A percentile compares a stretch with the other conserved stretches of the same genome.
phyloP scores from a whole-genome alignment of 2,329 filamentous ascomycete species.

The Hymenoscyphus linearis region DNA sequence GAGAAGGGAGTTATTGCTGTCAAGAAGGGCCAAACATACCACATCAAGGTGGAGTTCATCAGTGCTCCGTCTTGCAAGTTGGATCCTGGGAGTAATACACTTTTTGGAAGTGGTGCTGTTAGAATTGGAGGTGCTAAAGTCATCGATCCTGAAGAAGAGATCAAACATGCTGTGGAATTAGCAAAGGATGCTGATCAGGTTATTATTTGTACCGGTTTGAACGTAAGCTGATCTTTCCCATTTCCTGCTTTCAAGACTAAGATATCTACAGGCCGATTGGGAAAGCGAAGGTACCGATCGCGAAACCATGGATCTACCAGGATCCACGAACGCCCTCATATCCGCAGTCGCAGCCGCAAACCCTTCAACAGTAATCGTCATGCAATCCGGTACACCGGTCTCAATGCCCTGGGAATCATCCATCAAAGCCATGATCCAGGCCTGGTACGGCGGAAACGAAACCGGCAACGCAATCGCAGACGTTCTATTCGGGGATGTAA shows the following conservation, averaged over 20 bases:
- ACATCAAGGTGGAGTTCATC: constrained; percentile 40
- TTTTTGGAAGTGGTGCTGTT: constrained; percentile 55
- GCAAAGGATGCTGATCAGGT: constrained; percentile 71
- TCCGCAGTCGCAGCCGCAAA: constrained; percentile 60
- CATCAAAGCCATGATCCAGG: constrained; percentile 58
- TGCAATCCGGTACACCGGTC: constrained; percentile 72
- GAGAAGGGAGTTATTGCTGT: constrained; percentile 29
- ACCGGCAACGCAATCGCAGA: constrained; percentile 77
- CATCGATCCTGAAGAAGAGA: constrained; percentile 52
- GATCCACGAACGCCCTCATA: constrained; percentile 66
- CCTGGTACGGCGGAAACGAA: constrained; percentile 87
- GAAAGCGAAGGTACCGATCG: constrained; percentile 76
- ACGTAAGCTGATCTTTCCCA: constrained; percentile 36
- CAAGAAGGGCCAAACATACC: constrained; percentile 30
- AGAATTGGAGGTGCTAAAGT: constrained; percentile 56
- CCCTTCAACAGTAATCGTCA: constrained; percentile 64
- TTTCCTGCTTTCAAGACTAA: not conserved
- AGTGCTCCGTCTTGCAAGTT: constrained; percentile 55
- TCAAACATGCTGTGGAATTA: constrained; percentile 60
- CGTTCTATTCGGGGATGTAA: constrained; percentile 67
- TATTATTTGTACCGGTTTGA: constrained; percentile 71
- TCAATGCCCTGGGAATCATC: constrained; percentile 62
- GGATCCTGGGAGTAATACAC: constrained; percentile 40
- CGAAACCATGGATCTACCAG: constrained; percentile 72
- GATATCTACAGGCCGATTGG: constrained; percentile 52